Conservation (phyloP, 768 basidiomycete genomes). For the Boletus eberwhitei region DNA sequence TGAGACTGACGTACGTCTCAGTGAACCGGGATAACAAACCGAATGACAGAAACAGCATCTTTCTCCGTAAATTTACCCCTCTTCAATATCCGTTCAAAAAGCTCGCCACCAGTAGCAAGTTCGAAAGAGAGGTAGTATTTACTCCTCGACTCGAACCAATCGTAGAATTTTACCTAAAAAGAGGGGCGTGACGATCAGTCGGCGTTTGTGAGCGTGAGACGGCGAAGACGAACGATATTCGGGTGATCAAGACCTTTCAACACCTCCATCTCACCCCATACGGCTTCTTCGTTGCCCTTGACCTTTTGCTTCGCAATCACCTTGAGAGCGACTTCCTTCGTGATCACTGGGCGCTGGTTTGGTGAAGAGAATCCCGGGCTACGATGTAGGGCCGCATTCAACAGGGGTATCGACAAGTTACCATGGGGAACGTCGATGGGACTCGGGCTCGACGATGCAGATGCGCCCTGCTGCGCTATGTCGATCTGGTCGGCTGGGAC, state of each 20-base stretch:
- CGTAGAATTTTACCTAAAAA: constrained; percentile 88
- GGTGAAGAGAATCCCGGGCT: constrained; percentile 25
- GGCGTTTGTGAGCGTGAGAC: background rate
- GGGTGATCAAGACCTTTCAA: constrained; percentile 86
- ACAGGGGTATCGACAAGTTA: constrained; percentile 29
- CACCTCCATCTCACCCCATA: constrained; percentile 94
- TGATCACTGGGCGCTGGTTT: constrained; percentile 32
- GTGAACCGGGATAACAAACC: constrained; percentile 41
- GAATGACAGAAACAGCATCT: constrained; percentile 77
- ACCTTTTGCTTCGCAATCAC: constrained; percentile 95
- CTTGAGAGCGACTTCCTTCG: constrained; percentile 81
- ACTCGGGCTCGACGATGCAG: constrained; percentile 33
- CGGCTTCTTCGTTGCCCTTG: constrained; percentile 82
- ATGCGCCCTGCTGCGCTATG: constrained; percentile 57
- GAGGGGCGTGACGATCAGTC: background rate
- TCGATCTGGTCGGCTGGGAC: constrained; percentile 60
- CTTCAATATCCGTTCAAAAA: constrained; percentile 84
- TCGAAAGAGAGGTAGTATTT: constrained; percentile 98
- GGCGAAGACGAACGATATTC: constrained; percentile 65
- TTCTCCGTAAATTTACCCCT: constrained; percentile 92
- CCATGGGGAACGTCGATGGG: constrained; percentile 16
- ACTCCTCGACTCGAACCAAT: constrained; percentile 91
- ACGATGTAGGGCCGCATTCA: constrained; percentile 25
- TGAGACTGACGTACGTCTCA: background rate
- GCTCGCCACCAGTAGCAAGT: constrained; percentile 89